Evolutionary conservation across 495 filamentous ascomycete species (phyloP).

Genomic region (Cudoniella acicularis): DNA sequence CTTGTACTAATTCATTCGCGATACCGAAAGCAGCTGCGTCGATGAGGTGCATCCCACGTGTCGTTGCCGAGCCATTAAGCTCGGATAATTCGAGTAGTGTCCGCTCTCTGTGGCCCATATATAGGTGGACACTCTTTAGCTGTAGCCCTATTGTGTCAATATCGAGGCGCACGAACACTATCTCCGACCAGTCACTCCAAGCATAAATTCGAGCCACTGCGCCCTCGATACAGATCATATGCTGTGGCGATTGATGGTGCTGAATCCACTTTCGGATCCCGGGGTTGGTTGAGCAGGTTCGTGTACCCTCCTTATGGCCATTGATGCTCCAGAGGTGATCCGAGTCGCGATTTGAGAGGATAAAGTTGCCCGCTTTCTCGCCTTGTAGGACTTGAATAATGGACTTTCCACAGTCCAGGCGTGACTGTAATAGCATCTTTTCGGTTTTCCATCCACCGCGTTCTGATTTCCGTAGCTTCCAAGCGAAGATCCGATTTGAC

Average conservation of each 20-base stretch:
- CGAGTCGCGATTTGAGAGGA: slow-evolving; percentile 23
- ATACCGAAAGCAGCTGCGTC: slow-evolving; percentile 10
- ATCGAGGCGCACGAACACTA: slow-evolving; percentile 16
- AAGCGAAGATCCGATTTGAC: slow-evolving; percentile 17
- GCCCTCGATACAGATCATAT: slow-evolving; percentile 26
- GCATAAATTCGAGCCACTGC: slow-evolving; percentile 19
- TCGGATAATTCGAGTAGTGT: slow-evolving; percentile 27
- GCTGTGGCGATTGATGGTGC: slow-evolving; percentile 14
- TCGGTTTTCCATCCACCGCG: slow-evolving; percentile 11
- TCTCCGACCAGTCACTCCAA: slow-evolving; percentile 28
- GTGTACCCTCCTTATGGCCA: background rate
- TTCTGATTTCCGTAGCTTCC: slow-evolving; percentile 10
- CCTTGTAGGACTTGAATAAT: slow-evolving; percentile 21
- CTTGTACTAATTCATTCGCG: background rate
- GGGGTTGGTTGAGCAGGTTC: slow-evolving; percentile 7
- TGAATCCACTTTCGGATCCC: slow-evolving; percentile 26
- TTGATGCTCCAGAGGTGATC: slow-evolving; percentile 26
- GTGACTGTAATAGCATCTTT: slow-evolving; percentile 12
- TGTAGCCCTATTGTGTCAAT: slow-evolving; percentile 10
- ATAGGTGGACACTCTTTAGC: slow-evolving; percentile 20
- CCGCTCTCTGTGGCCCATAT: slow-evolving; percentile 2
- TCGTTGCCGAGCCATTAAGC: slow-evolving; percentile 23
- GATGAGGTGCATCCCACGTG: slow-evolving; percentile 12
- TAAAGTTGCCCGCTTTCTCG: slow-evolving; percentile 19
- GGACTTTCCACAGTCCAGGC: slow-evolving; percentile 16